Conservation (phyloP, 164 flowering plant species). For the Magnolia changhungtana region DNA sequence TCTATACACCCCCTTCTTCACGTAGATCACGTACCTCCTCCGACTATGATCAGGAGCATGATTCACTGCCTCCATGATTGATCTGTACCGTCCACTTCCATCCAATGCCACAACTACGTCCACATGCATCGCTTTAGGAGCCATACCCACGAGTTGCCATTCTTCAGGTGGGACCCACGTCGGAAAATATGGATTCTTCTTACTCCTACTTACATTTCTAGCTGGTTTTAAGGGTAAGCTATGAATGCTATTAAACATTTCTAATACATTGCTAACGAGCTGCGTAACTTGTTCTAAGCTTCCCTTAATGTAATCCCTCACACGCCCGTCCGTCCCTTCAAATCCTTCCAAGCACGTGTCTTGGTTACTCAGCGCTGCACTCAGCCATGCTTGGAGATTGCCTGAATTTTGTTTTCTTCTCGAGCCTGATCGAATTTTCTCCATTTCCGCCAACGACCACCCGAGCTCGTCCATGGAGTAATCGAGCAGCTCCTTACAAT, state of each 20-base stretch:
- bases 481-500: slow-evolving; percentile 81
- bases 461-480: slow-evolving; percentile 75
- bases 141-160: slow-evolving; percentile 30
- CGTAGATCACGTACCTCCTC: slow-evolving; percentile 64
- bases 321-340: slow-evolving; percentile 58
- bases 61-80: slow-evolving; percentile 55
- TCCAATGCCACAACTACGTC: slow-evolving; percentile 70
- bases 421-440: slow-evolving; percentile 40
- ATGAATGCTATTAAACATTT: slow-evolving; percentile 50
- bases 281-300: slow-evolving; percentile 74
- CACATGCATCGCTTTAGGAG: slow-evolving; percentile 33
- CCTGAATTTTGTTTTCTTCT: slow-evolving; percentile 31
- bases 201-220: slow-evolving; percentile 20
- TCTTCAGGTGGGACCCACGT: slow-evolving; percentile 61
- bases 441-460: slow-evolving; percentile 67
- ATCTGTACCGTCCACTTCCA: slow-evolving; percentile 59
- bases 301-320: slow-evolving; percentile 51
- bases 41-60: slow-evolving; percentile 57
- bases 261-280: slow-evolving; percentile 62
- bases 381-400: slow-evolving; percentile 76
- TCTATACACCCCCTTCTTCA: slow-evolving; percentile 68
- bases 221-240: slow-evolving; percentile 45
- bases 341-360: slow-evolving; percentile 95
- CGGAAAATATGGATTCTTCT: slow-evolving; percentile 31
- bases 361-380: slow-evolving; percentile 88